Evolutionary conservation across 768 basidiomycete genomes (phyloP).

Genomic region (Psilocybe cubensis): DNA sequence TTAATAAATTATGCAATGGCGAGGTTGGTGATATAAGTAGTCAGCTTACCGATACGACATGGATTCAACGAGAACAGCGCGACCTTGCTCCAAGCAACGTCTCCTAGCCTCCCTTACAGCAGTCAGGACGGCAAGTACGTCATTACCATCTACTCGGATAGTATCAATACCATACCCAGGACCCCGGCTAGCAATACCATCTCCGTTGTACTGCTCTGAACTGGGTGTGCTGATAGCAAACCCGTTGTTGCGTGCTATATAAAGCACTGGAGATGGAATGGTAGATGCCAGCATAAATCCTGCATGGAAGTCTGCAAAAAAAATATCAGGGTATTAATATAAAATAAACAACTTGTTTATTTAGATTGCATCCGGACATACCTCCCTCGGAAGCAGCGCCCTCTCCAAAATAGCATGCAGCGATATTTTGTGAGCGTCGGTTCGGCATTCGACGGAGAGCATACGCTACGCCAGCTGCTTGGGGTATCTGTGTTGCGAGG

Average conservation of each 20-base stretch:
- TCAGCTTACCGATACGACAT: constrained; percentile 81
- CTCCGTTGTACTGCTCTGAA: constrained; percentile 87
- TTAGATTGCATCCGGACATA: constrained; percentile 26
- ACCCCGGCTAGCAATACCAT: constrained; percentile 91
- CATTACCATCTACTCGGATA: constrained; percentile 93
- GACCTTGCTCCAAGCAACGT: constrained; percentile 74
- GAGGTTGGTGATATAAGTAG: not conserved
- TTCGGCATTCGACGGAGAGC: constrained; percentile 80
- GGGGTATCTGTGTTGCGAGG: constrained; percentile 92
- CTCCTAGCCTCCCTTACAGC: constrained; percentile 74
- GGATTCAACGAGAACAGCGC: constrained; percentile 85
- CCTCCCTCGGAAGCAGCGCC: constrained; percentile 92
- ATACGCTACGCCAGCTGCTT: constrained; percentile 92
- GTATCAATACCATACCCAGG: constrained; percentile 93
- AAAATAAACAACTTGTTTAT: not conserved
- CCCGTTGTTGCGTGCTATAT: constrained; percentile 82
- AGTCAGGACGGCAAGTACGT: constrained; percentile 80
- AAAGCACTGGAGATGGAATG: constrained; percentile 73
- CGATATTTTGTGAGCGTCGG: constrained; percentile 72
- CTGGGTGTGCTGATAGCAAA: constrained; percentile 96
- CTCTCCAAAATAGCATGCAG: constrained; percentile 92
- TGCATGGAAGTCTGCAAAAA: constrained; percentile 81
- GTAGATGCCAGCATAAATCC: constrained; percentile 83
- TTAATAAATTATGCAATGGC: not conserved
- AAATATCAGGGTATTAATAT: constrained; percentile 4